Evolutionary conservation across 371 early-diverging fungal species (phyloP).

Genomic region (Umbelopsis sp.): DNA sequence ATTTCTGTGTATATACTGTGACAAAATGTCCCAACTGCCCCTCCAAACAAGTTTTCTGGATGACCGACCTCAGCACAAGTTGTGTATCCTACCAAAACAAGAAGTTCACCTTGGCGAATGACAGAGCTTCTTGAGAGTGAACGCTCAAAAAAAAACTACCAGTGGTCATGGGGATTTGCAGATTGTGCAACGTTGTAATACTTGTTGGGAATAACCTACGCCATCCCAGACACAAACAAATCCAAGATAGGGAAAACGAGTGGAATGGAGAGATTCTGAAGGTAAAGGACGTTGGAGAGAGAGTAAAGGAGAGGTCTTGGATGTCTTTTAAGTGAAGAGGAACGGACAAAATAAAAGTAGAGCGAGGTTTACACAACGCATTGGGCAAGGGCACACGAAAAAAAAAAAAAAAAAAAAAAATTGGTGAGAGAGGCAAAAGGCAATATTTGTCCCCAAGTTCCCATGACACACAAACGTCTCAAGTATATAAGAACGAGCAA

Average conservation of each 20-base stretch:
- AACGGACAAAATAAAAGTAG: no score
- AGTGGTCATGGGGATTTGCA: conserved; percentile 16
- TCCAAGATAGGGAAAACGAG: conserved; percentile 2
- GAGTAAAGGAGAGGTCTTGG: not conserved
- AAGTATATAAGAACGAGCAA: not conserved
- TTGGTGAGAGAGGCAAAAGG: no score
- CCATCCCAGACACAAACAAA: not conserved
- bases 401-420: no score
- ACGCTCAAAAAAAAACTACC: not conserved
- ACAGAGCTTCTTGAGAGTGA: not conserved
- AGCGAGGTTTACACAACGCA: conserved; percentile 11
- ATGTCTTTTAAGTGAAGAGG: not conserved
- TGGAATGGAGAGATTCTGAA: not conserved
- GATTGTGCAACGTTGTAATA: conserved; percentile 3
- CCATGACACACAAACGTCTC: conserved; percentile 4
- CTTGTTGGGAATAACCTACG: not conserved
- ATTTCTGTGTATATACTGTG: no score
- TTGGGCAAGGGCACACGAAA: conserved; percentile 4
- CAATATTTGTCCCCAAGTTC: conserved; percentile 7
- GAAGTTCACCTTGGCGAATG: not conserved
- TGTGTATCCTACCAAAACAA: not conserved
- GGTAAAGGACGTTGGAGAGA: not conserved
- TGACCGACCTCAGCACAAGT: no score
- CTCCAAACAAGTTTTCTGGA: not conserved
- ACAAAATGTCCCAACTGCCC: no score